Percentiles rank a stretch among this genome's conserved stretches.
Conservation (phyloP, 768 basidiomycete genomes). For the Mycena vitilis region DNA sequence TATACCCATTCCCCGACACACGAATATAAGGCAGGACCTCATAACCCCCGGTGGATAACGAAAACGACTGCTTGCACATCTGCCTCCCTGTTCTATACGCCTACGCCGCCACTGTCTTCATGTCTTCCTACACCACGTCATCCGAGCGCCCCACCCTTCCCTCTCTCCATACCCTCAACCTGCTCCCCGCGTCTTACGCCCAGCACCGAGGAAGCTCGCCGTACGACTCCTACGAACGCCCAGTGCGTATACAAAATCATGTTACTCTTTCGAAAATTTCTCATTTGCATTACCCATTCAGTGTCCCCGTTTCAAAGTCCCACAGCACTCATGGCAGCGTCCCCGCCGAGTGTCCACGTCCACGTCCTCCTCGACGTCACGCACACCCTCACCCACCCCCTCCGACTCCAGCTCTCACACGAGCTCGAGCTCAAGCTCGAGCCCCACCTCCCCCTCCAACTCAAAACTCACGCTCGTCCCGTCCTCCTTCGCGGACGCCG, state of each 20-base stretch:
- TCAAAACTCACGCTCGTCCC: constrained; percentile 57
- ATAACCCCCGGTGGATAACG: constrained; percentile 32
- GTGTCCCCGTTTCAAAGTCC: constrained; percentile 38
- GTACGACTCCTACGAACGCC: constrained; percentile 38
- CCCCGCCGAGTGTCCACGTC: constrained; percentile 44
- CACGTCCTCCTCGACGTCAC: constrained; percentile 53
- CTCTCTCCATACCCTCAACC: constrained; percentile 61
- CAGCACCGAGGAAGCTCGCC: constrained; percentile 16
- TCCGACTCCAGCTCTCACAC: constrained; percentile 37
- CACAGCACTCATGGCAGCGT: constrained; percentile 35
- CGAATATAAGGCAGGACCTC: constrained; percentile 35
- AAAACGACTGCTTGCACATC: constrained; percentile 7
- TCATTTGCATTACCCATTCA: constrained; percentile 28
- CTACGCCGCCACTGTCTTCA: constrained; percentile 10
- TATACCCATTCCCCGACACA: constrained; percentile 23
- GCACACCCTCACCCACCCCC: constrained; percentile 50
- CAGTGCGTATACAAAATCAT: constrained; percentile 14
- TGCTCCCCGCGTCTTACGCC: constrained; percentile 42
- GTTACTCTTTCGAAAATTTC: constrained; percentile 17
- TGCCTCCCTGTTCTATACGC: constrained; percentile 2
- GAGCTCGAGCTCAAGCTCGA: constrained; percentile 30
- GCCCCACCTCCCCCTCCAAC: constrained; percentile 39
- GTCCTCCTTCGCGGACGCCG: constrained; percentile 63
- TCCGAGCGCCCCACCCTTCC: constrained; percentile 64
- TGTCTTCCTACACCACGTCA: constrained; percentile 29